Conservation (phyloP, 306 rosid species). For the Pueraria montana region DNA sequence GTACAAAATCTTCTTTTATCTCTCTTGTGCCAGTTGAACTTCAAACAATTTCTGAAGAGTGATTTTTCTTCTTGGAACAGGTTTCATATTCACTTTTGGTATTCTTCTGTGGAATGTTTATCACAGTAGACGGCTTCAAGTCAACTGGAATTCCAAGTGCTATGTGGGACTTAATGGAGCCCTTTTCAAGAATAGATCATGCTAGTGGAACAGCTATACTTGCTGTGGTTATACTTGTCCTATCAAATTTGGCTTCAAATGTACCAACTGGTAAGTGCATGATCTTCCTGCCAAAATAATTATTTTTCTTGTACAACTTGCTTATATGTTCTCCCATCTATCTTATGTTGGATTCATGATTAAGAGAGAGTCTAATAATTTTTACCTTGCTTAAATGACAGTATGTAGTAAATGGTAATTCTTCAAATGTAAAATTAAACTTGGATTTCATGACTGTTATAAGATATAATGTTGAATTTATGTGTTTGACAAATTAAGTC, state of each 20-base stretch:
- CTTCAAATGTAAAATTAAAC: too few relatives aligned
- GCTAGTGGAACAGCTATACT: slow-evolving; percentile 69
- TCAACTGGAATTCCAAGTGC: slow-evolving; percentile 88
- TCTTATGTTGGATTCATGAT: background rate
- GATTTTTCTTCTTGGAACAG: slow-evolving; percentile 54
- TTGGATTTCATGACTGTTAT: too few relatives aligned
- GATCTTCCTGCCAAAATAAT: background rate
- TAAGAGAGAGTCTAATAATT: background rate
- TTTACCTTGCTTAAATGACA: background rate
- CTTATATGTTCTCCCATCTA: background rate
- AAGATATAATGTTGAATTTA: too few relatives aligned
- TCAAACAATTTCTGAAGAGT: slow-evolving; percentile 1
- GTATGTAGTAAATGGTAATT: background rate
- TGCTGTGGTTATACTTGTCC: slow-evolving; percentile 70
- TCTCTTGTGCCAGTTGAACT: background rate
- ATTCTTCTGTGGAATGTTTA: slow-evolving; percentile 97
- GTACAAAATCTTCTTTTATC: background rate
- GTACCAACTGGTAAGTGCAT: slow-evolving; percentile 84
- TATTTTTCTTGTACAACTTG: background rate
- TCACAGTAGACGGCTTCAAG: slow-evolving; percentile 89
- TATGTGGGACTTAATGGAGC: slow-evolving; percentile 83
- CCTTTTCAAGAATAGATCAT: slow-evolving; percentile 67
- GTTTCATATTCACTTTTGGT: slow-evolving; percentile 91
- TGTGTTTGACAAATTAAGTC: too few relatives aligned
- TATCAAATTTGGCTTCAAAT: slow-evolving; percentile 93